phyloP scores from a whole-genome alignment of 441 rosid species.

The Geranium incanum region DNA sequence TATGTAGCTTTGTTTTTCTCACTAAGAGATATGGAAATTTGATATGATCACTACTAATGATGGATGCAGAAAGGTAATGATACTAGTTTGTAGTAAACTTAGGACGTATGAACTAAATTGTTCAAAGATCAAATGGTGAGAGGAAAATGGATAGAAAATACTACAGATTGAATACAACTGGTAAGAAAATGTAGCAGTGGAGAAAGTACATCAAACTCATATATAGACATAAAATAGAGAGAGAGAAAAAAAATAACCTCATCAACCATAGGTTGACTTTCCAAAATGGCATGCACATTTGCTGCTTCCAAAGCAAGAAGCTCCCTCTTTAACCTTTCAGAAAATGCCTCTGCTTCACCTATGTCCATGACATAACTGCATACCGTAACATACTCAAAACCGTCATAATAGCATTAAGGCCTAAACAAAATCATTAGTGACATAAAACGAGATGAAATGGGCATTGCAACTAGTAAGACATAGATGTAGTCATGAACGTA shows the following conservation, averaged over 20 bases:
- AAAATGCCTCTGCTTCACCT: conserved; percentile 98
- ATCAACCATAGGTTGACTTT: conserved; percentile 89
- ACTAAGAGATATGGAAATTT: not conserved
- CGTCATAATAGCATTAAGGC: conserved; percentile 10
- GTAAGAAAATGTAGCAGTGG: conserved; percentile 4
- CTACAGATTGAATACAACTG: not conserved
- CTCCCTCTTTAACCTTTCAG: conserved; percentile 97
- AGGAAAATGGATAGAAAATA: not conserved
- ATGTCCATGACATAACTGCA: conserved; percentile 97
- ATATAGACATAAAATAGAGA: conserved; percentile 10
- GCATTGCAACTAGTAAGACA: conserved; percentile 8
- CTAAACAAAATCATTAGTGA: conserved; percentile 3
- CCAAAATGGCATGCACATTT: conserved; percentile 97
- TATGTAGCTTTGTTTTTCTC: too few relatives aligned
- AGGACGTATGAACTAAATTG: not conserved
- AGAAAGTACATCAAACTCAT: not conserved
- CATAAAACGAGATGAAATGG: not conserved
- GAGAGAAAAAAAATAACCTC: conserved; percentile 39
- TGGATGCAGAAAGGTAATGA: not conserved
- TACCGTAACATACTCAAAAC: conserved; percentile 20
- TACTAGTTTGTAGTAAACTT: not conserved
- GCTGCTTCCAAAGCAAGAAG: conserved; percentile 99
- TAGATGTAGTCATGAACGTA: conserved; percentile 8
- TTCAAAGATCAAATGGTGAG: not conserved
- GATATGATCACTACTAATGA: not conserved